A percentile compares a stretch with the other conserved stretches of the same genome.
Conservation (phyloP, 225 moss, liverwort and hornwort genomes). For the Bryoerythrophyllum caledonicum region DNA sequence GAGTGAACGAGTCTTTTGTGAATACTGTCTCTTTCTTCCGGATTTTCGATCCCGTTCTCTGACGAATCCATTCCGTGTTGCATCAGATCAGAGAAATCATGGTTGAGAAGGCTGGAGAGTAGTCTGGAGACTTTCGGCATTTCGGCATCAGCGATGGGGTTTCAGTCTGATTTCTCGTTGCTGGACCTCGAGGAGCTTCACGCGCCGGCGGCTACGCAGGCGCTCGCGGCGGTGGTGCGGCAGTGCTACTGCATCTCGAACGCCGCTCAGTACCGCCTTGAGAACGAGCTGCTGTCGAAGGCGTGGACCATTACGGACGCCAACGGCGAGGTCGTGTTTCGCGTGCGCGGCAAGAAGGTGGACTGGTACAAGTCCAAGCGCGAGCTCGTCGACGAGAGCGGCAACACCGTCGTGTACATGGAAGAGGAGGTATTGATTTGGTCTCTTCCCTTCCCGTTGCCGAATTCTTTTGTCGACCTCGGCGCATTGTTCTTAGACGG, state of each 20-base stretch:
- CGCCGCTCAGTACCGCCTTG: conserved; percentile 33
- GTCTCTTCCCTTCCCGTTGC: too few species aligned
- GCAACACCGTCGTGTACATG: conserved; percentile 39
- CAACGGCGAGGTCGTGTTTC: conserved; percentile 40
- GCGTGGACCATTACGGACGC: conserved; percentile 46
- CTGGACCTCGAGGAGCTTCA: conserved; percentile 49
- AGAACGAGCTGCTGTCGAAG: conserved; percentile 47
- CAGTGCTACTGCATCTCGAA: conserved; percentile 38
- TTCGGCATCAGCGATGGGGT: conserved; percentile 22
- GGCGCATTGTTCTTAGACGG: background rate
- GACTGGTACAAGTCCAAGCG: conserved; percentile 45
- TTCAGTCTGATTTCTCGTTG: conserved; percentile 44
- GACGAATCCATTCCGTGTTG: background rate
- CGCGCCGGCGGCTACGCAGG: conserved; percentile 28
- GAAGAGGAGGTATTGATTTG: conserved; percentile 39
- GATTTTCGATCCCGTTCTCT: background rate
- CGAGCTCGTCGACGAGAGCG: conserved; percentile 43
- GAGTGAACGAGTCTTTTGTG: too few species aligned
- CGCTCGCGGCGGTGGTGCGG: conserved; percentile 28
- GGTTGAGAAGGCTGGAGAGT: conserved; percentile 9
- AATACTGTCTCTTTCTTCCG: background rate
- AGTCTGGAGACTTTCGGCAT: background rate
- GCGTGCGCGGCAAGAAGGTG: conserved; percentile 42
- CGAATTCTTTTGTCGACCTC: background rate
- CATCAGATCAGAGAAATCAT: conserved; percentile 15